Evolutionary conservation across 169 alveolate species (phyloP), one percentile per base, ranked within the genome.

Genomic region (Toxoplasma gondii): DNA sequence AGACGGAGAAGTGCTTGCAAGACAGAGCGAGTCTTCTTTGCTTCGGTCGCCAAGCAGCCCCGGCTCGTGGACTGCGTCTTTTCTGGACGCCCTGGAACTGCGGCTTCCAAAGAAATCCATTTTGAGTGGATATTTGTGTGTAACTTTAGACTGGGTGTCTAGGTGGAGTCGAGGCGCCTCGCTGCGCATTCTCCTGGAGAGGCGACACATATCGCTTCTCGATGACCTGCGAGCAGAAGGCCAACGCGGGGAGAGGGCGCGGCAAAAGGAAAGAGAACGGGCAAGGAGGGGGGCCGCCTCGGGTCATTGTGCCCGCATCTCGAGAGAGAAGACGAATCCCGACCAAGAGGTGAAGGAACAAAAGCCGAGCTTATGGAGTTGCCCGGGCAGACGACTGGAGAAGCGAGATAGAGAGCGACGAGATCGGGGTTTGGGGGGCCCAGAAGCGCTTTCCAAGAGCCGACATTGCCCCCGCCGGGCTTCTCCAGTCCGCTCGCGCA

Each of bases 101-200:
- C 53, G 34, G 67, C 90, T 41, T 4, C 64, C 91, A 34, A 58
- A 34, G 34, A 39, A 44, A 22, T 82, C 92, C 17, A 88, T 84
- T 78, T 70, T 92, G 78, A 91, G 82, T 80, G 96, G 96, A 54
- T 94, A 94, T 44, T 93, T 94, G 39, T 94, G 92, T 41, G 94
- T 94, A 43, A 94, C 93, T 12, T 86, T 94, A n/a, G 88, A 78
- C 41, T 94, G 96, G 96, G 83, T 94, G 92, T 69, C 93, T 16
- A 82, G 88, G 39, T 94, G 93, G 93, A 54, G 58, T 16, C 83
- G 45, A 10, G 64, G 82, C 58, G 31, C 53, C n/a, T 38, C 41
- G 31, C 67, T 54, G 44, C 81, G 92, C 38, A 36, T 88, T 31
- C 83, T 88, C 74, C 69, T 88, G 41, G 92, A 88, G 83, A 5